Conservation (phyloP, 306 rosid species). For the Sesbania bispinosa region DNA sequence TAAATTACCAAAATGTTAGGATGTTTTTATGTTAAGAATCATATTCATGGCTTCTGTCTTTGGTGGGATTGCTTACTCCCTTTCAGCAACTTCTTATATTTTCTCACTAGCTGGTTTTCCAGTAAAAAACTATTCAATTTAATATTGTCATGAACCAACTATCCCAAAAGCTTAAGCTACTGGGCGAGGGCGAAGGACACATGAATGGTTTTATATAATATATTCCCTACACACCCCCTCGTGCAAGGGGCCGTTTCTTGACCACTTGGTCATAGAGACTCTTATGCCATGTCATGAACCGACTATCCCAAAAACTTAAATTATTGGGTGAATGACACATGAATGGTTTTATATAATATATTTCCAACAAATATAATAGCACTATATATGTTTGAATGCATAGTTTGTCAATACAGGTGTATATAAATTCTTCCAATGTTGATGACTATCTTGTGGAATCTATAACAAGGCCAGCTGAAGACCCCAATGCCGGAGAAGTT, state of each 20-base stretch:
- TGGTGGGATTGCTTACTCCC: background rate
- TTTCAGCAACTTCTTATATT: background rate
- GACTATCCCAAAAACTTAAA: too few relatives aligned
- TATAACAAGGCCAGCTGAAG: constrained; percentile 80
- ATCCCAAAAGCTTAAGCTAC: too few relatives aligned
- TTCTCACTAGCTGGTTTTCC: background rate
- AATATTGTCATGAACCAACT: background rate
- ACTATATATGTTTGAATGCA: constrained; percentile 4
- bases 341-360: too few relatives aligned
- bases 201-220: too few relatives aligned
- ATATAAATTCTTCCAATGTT: constrained; percentile 68
- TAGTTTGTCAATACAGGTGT: constrained; percentile 50
- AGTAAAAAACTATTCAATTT: background rate
- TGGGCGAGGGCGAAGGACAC: too few relatives aligned
- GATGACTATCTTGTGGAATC: constrained; percentile 95
- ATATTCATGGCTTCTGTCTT: background rate
- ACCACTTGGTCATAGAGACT: too few relatives aligned
- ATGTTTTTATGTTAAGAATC: background rate
- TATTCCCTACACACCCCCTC: too few relatives aligned
- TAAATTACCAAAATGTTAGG: background rate
- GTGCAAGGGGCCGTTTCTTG: too few relatives aligned
- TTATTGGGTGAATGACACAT: too few relatives aligned
- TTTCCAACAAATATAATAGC: too few relatives aligned
- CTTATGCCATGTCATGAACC: too few relatives aligned
- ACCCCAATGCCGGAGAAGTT: constrained; percentile 92